Evolutionary conservation across 2,329 filamentous ascomycete genomes (phyloP).

Genomic region (Colletotrichum godetiae): DNA sequence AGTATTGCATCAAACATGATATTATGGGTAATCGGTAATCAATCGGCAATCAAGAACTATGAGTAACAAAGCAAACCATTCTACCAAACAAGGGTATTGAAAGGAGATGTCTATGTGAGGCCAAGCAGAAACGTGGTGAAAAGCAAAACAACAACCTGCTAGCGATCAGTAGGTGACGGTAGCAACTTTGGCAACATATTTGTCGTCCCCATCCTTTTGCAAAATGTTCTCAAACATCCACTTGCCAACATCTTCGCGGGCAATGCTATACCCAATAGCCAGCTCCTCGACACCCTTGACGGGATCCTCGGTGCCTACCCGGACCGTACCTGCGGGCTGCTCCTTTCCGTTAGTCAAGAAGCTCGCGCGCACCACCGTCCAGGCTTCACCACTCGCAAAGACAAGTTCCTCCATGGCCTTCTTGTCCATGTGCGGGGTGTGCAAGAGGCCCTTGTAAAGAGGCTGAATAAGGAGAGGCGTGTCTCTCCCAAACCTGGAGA

Average conservation of each 20-base stretch:
- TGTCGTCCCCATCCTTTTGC: slow-evolving; percentile 26
- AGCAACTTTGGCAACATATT: slow-evolving; percentile 44
- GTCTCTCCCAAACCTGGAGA: slow-evolving; percentile 51
- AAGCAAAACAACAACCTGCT: neutral
- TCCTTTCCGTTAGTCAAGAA: slow-evolving; percentile 43
- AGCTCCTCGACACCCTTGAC: slow-evolving; percentile 45
- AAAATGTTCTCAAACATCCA: slow-evolving; percentile 54
- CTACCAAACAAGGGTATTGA: neutral
- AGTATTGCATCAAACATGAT: neutral
- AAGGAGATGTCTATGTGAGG: too few relatives aligned
- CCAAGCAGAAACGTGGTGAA: neutral
- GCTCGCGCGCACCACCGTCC: slow-evolving; percentile 47
- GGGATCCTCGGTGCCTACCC: slow-evolving; percentile 47
- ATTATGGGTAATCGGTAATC: neutral
- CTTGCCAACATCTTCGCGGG: slow-evolving; percentile 52
- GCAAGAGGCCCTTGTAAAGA: slow-evolving; percentile 52
- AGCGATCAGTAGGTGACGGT: slow-evolving; percentile 40
- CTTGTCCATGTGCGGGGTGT: slow-evolving; percentile 56
- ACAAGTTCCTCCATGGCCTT: slow-evolving; percentile 54
- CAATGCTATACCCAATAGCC: slow-evolving; percentile 54
- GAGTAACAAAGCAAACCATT: too few relatives aligned
- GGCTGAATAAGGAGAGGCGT: slow-evolving; percentile 52
- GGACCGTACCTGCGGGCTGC: slow-evolving; percentile 39
- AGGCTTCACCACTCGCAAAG: slow-evolving; percentile 40
- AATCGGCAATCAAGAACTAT: neutral